phyloP scores from a whole-genome alignment of 768 basidiomycete genomes.

The Phlebiopsis flavidoalba region DNA sequence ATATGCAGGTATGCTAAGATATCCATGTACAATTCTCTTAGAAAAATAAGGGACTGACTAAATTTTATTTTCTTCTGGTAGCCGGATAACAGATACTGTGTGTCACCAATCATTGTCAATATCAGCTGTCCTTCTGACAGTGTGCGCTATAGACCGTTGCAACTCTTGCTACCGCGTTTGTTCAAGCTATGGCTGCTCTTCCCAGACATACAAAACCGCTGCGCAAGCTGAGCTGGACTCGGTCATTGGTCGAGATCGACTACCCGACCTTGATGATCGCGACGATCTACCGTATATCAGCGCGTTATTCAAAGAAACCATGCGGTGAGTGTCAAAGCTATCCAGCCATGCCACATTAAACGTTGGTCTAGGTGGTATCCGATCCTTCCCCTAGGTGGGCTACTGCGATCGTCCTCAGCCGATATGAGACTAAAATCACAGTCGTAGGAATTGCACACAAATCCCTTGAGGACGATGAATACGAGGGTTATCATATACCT shows the following conservation, averaged over 20 bases:
- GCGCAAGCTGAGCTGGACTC: background rate
- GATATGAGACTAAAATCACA: background rate
- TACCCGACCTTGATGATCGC: constrained; percentile 1
- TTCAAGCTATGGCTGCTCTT: background rate
- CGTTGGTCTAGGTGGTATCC: background rate
- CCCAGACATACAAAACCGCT: background rate
- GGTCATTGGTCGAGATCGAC: background rate
- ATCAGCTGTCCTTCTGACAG: too few relatives aligned
- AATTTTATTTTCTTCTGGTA: background rate
- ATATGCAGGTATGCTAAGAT: constrained; percentile 20
- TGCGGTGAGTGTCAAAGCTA: background rate
- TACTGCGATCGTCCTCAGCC: background rate
- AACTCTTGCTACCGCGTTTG: background rate
- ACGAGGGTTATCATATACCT: constrained; percentile 26
- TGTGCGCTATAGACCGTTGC: background rate
- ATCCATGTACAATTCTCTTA: background rate
- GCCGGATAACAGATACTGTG: background rate
- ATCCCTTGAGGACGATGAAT: constrained; percentile 22
- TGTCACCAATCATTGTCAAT: too few relatives aligned
- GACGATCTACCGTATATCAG: background rate
- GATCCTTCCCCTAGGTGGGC: background rate
- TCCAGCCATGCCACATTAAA: background rate
- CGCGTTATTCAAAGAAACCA: background rate
- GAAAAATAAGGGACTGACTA: background rate
- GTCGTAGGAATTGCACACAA: constrained; percentile 20